Base-by-base conservation (phyloP, 2,329 filamentous ascomycete genomes). In the Fusarium nurragi region DNA sequence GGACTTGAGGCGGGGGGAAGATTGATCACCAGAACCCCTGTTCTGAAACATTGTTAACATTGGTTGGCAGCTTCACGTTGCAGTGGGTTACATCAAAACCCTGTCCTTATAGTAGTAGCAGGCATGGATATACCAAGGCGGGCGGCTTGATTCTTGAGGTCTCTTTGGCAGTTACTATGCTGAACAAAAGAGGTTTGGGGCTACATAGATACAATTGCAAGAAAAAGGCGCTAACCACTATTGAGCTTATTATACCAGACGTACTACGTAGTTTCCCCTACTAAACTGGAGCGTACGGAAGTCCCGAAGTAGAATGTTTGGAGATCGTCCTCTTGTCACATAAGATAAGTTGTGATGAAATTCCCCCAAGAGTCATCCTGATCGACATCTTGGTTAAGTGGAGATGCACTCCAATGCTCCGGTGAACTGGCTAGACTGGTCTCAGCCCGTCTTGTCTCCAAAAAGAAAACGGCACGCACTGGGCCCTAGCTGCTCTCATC, bases 351-450 rank as follows among this genome's bases (percentile, higher is more conserved):
- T 61, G 44, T 61, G 58, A 49, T 61, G 58, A 44, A 61, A 36
- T 38, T 19, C 41, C 39, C 44, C 58, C 49, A 55, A 36, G 43
- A 26, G 38, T 23, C 40, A 43, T 47, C 26, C 44, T 56, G 58
- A 61, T 61, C 55, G 47, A 46, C 53, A 38, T 53, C 38, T 25
- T 51, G 32, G 32, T n/a, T 9, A 32, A 23, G 37, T 51, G 13
- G 9, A 25, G 13, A 34, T 21, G 37, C 38, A 51, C 48, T 34
- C 25, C 22, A 30, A 45, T 44, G 34, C 54, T 55, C 63, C 59
- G 34, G 54, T 49, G 44, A 56, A 30, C 50, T 57, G 54, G 64
- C 52, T 62, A 53, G 44, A 30, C 45, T 62, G 57, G 57, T 44
- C 59, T 44, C 43, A 56, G 56, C 61, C 50, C 34, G 44, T 60